Conservation (phyloP, 257 asterid species). For the Cordia subcordata region DNA sequence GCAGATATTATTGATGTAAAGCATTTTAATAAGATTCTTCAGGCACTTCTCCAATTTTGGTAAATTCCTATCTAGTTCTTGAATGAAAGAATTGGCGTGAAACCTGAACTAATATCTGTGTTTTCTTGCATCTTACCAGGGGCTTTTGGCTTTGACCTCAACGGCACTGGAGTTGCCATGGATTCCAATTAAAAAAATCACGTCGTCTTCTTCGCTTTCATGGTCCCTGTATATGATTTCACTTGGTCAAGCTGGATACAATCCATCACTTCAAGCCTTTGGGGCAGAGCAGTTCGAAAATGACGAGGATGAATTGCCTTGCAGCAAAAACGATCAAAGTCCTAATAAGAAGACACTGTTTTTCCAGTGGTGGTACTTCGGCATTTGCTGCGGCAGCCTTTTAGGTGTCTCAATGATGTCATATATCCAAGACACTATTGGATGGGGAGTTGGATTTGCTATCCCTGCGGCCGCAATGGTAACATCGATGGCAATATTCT, state of each 20-base stretch:
- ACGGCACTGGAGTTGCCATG: constrained; percentile 59
- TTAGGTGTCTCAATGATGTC: constrained; percentile 76
- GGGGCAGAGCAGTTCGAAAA: constrained; percentile 74
- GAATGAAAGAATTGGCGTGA: no score
- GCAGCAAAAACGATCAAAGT: constrained; percentile 18
- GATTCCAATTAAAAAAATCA: constrained; percentile 26
- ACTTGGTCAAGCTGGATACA: constrained; percentile 76
- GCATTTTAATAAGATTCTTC: no score
- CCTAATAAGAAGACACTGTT: constrained; percentile 51
- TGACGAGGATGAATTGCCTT: constrained; percentile 43
- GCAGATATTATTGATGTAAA: no score
- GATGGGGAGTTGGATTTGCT: constrained; percentile 94
- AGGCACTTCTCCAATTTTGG: no score
- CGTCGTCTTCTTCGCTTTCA: constrained; percentile 40
- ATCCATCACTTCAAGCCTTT: constrained; percentile 89
- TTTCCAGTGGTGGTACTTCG: constrained; percentile 95
- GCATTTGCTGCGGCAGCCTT: constrained; percentile 81
- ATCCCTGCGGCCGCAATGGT: constrained; percentile 65
- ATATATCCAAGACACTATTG: constrained; percentile 71
- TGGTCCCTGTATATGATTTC: constrained; percentile 73
- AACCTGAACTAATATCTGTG: background rate
- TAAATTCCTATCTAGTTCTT: no score
- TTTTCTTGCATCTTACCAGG: constrained; percentile 32
- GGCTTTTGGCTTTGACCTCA: constrained; percentile 71
- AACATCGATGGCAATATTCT: constrained; percentile 46